Conservation (phyloP, 192 early-diverging fungal species). For the Coemansia sp. region DNA sequence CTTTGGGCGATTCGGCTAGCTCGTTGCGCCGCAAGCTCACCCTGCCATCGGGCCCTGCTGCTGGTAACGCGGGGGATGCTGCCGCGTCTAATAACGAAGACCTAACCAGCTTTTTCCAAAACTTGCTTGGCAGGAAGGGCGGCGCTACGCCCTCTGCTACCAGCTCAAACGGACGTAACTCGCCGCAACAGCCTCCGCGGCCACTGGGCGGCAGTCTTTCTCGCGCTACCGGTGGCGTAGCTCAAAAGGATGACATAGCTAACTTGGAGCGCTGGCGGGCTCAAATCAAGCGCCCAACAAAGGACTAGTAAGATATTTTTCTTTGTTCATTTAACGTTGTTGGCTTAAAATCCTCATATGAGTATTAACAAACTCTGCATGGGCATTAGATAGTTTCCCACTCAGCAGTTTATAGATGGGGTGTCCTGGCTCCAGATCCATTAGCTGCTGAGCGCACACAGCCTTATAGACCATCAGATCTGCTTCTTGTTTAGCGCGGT, state of each 20-base stretch:
- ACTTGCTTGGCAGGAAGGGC: slow-evolving; percentile 70
- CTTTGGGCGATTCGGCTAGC: neutral
- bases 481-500: neutral
- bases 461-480: slow-evolving; percentile 24
- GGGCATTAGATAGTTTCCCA: slow-evolving; percentile 4
- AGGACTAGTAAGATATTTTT: neutral
- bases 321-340: neutral
- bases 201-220: slow-evolving; percentile 23
- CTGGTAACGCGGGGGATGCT: slow-evolving; percentile 8
- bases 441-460: slow-evolving; percentile 29
- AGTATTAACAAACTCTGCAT: slow-evolving; percentile 21
- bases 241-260: slow-evolving; percentile 46
- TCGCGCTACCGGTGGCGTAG: slow-evolving; percentile 14
- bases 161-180: slow-evolving; percentile 40
- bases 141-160: slow-evolving; percentile 28
- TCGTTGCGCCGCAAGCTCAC: slow-evolving; percentile 20
- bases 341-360: slow-evolving; percentile 9
- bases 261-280: slow-evolving; percentile 54
- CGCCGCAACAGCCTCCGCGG: slow-evolving; percentile 45
- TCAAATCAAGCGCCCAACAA: slow-evolving; percentile 47
- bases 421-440: slow-evolving; percentile 21
- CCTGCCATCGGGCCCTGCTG: slow-evolving; percentile 7
- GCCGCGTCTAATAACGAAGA: slow-evolving; percentile 68
- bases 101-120: slow-evolving; percentile 89
- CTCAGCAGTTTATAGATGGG: slow-evolving; percentile 23